Evolutionary conservation across 345 rosid species (phyloP), one percentile per base, ranked within the genome.

Genomic region (Chamaenerion angustifolium): DNA sequence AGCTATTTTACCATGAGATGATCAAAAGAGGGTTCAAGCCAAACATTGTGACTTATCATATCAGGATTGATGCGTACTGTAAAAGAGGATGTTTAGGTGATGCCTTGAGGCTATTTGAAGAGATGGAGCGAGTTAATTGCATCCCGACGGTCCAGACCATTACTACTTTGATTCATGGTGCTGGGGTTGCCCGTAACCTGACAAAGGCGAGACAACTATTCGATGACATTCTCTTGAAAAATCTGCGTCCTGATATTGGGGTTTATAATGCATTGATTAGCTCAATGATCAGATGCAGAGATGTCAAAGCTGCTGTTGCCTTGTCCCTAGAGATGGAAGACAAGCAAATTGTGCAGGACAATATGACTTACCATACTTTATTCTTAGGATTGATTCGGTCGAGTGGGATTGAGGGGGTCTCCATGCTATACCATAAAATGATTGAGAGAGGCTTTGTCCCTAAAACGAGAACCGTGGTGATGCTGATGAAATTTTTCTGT

Each of bases 1-100:
- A 90, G 58, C 48, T 90, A 48, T 86, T 90, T 45, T 86, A 77
- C 46, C 92, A 81, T 48, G 92, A 90, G 54, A 86, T 81, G 88
- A 64, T 73, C 60, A 64, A 70, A 42, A 70, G 95, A 70, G 85
- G 87, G 12, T 86, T 90, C 16, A 67, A 73, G 42, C 75, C 98
- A 0, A 78, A 62, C 37, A 31, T n/a, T n/a, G n/a, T n/a, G n/a
- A n/a, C n/a, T n/a, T n/a, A n/a, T n/a, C n/a, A n/a, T n/a, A n/a
- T n/a, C n/a, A n/a, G n/a, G n/a, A n/a, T n/a, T n/a, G n/a, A n/a
- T n/a, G n/a, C n/a, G n/a, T n/a, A n/a, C n/a, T n/a, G n/a, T n/a
- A n/a, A n/a, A n/a, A n/a, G n/a, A n/a, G n/a, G n/a, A n/a, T n/a
- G n/a, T n/a, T n/a, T n/a, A n/a, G n/a, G n/a, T n/a, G n/a, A n/a